These are phyloP conservation scores for Eremothecium coryli DNA, from an alignment of 1,139 yeast species.

Conservation along the genomic window DNA sequence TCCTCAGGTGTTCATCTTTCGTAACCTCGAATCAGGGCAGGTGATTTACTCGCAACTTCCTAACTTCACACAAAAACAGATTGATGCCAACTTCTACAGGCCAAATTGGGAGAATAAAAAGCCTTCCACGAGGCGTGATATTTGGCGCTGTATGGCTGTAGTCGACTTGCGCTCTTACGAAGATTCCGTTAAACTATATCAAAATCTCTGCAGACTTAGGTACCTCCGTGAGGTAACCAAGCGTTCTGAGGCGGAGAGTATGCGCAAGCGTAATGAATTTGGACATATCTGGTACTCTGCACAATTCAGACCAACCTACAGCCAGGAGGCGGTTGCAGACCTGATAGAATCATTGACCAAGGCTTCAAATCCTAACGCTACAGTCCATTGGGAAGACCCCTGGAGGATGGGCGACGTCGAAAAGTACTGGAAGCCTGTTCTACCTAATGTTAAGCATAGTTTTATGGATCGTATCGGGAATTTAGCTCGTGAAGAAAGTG, in stretches of 20 bases:
- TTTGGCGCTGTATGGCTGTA: constrained; percentile 89
- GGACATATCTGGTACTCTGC: constrained; percentile 82
- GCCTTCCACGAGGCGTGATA: constrained; percentile 70
- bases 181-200: constrained; percentile 63
- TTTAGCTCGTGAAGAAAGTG: constrained; percentile 27
- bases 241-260: constrained; percentile 50
- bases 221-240: constrained; percentile 56
- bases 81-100: constrained; percentile 59
- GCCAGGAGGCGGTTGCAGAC: constrained; percentile 91
- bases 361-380: constrained; percentile 32
- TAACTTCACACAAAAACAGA: constrained; percentile 49
- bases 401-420: constrained; percentile 71
- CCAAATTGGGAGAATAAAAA: constrained; percentile 86
- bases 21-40: constrained; percentile 83
- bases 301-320: constrained; percentile 79
- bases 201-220: constrained; percentile 66
- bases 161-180: constrained; percentile 60
- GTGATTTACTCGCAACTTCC: constrained; percentile 84
- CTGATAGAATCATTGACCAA: constrained; percentile 59
- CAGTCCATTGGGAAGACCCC: constrained; percentile 66
- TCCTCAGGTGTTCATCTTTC: constrained; percentile 74
- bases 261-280: constrained; percentile 65
- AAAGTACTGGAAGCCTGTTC: constrained; percentile 24
- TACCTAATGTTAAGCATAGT: constrained; percentile 21
- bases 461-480: constrained; percentile 22